Base-by-base conservation (phyloP, 352 stramenopile species). In the Pythium oligandrum region DNA sequence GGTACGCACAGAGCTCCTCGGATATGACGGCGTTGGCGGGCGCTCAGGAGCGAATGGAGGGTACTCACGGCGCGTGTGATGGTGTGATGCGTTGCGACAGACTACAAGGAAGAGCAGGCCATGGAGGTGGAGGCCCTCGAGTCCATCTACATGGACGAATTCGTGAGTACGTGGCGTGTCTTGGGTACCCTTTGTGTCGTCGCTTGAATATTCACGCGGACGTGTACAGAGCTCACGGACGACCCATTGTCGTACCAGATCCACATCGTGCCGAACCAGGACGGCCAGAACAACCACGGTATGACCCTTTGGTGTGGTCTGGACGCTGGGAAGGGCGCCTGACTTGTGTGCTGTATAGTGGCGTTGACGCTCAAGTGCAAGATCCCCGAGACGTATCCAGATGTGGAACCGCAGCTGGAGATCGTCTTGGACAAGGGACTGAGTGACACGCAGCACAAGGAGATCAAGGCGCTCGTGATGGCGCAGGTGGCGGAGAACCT, bases 101-200 rank as follows among this genome's bases (percentile, higher is more conserved):
- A 95, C 70, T 93, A 95, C 74, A 83, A 81, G 57, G 84, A 93
- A 64, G 84, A 95, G 53, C 83, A 93, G 67, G 69, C 66, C 62
- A 95, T 95, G 84, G 84, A 95, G 72, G 83, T 92, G 63, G 84
- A 95, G 58, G 84, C 84, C 44, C 80, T 95, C 55, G 84, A 93
- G 58, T 81, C 84, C 65, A 95, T 95, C 51, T 95, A 95, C 66
- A 93, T 91, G 77, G 78, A 95, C 64, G 84, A 95, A 58, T 95
- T 95, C 67, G 85, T 64, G 49, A 85, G 84, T 95, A 66, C 47
- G 78, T 77, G 8, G 33, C 37, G 10, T 6, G 17, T 31, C 26
- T 12, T 52, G 38, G 4, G 12, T 50, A 43, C 26, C 32, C 1
- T 36, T 48, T 26, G 78, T 77, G 8, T 11, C 37, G 10, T 6